Percentiles rank a stretch among this genome's conserved stretches.
These are phyloP conservation scores for Lachancea fermentati DNA, from an alignment of 805 yeast genomes.

Conservation along the genomic window DNA sequence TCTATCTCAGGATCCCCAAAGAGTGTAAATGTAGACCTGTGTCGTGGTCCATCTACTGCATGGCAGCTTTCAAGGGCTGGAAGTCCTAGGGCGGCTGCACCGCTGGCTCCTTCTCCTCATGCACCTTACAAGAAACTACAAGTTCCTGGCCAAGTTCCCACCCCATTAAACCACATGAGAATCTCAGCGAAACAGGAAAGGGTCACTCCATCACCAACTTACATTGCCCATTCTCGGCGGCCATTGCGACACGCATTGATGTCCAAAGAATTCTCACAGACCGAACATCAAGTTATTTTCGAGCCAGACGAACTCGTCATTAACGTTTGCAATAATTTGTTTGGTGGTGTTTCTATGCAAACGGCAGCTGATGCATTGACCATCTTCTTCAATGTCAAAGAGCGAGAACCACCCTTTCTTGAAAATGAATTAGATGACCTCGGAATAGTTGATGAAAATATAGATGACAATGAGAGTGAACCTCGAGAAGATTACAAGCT, in stretches of 20 bases:
- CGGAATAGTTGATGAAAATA: slow-evolving; percentile 12
- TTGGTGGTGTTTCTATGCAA: slow-evolving; percentile 24
- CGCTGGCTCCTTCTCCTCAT: slow-evolving; percentile 1
- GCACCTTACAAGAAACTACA: slow-evolving; percentile 1
- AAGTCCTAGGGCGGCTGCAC: slow-evolving; percentile 3
- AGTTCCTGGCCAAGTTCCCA: neutral
- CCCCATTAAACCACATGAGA: slow-evolving; percentile 5
- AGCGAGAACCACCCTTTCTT: slow-evolving; percentile 1
- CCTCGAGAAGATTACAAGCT: slow-evolving; percentile 16
- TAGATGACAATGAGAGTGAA: slow-evolving; percentile 10
- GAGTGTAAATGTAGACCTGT: neutral
- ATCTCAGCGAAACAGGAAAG: neutral
- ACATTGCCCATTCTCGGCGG: neutral
- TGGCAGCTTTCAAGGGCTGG: slow-evolving; percentile 5
- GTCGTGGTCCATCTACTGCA: neutral
- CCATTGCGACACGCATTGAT: neutral
- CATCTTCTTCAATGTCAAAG: slow-evolving; percentile 14
- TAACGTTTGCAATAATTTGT: slow-evolving; percentile 22
- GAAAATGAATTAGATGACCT: slow-evolving; percentile 1
- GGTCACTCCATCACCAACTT: neutral
- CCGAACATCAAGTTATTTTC: slow-evolving; percentile 14
- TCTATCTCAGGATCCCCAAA: neutral
- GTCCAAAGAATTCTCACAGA: neutral
- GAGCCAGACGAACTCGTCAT: slow-evolving; percentile 27
- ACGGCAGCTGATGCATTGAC: slow-evolving; percentile 23